A percentile compares a stretch with the other conserved stretches of the same genome.
Evolutionary conservation across 495 filamentous ascomycete genomes (phyloP).

Genomic region (Penicillium pancosmium): DNA sequence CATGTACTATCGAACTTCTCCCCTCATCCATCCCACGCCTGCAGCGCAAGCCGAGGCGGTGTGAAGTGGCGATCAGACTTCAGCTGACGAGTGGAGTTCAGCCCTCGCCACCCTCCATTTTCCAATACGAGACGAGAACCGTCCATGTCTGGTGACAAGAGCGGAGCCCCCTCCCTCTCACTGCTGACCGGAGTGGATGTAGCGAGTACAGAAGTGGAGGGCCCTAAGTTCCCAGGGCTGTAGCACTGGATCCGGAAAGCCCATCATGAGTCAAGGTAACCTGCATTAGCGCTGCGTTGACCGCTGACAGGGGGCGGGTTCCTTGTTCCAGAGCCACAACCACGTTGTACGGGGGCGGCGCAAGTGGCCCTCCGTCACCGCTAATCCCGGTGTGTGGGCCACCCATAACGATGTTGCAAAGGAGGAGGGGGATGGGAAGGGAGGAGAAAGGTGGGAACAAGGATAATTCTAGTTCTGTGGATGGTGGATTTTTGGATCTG

Average conservation of each 20-base stretch:
- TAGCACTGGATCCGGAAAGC: conserved; percentile 40
- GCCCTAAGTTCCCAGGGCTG: conserved; percentile 42
- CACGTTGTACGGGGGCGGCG: conserved; percentile 26
- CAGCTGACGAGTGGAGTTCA: conserved; percentile 35
- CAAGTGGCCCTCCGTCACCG: conserved; percentile 16
- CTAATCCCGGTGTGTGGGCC: conserved; percentile 11
- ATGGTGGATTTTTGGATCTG: background rate
- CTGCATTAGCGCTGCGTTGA: conserved; percentile 47
- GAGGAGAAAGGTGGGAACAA: conserved; percentile 1
- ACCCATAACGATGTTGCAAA: conserved; percentile 5
- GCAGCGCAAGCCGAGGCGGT: conserved; percentile 22
- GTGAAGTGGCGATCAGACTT: conserved; percentile 39
- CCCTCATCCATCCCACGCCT: conserved; percentile 2
- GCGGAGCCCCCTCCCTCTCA: conserved; percentile 14
- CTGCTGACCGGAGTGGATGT: conserved; percentile 9
- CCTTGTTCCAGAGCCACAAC: conserved; percentile 34
- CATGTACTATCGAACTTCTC: conserved; percentile 25
- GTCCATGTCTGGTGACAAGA: conserved; percentile 24
- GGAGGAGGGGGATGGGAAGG: background rate
- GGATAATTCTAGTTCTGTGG: background rate
- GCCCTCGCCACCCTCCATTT: conserved; percentile 26
- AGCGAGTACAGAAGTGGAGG: conserved; percentile 15
- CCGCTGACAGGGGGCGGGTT: conserved; percentile 37
- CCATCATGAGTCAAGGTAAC: conserved; percentile 41
- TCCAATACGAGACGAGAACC: conserved; percentile 16